These are phyloP conservation scores for Trichoderma semiorbis DNA, from an alignment of 2,329 filamentous ascomycete genomes.

Conservation along the genomic window DNA sequence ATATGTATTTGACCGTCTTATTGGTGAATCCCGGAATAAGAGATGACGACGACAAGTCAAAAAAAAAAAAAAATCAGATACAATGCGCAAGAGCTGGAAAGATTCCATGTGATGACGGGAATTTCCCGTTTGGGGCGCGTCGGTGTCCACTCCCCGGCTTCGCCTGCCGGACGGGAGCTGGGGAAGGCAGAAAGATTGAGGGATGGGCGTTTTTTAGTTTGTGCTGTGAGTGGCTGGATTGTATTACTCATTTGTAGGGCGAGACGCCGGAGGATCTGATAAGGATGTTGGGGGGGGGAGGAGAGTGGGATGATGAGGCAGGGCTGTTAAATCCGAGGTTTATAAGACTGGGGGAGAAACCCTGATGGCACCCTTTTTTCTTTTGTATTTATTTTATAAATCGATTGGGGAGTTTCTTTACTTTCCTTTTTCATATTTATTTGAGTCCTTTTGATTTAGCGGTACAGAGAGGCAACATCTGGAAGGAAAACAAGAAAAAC, in stretches of 20 bases:
- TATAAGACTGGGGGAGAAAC: neutral
- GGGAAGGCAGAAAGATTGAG: neutral
- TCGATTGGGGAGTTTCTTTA: neutral
- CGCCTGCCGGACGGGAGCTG: neutral
- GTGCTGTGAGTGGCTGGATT: neutral
- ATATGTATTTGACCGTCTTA: neutral
- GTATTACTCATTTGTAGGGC: neutral
- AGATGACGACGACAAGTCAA: neutral
- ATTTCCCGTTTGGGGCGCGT: neutral
- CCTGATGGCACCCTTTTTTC: neutral
- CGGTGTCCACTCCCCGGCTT: neutral
- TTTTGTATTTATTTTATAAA: neutral
- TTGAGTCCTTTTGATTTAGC: neutral
- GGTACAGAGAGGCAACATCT: neutral
- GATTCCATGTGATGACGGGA: conserved; percentile 8
- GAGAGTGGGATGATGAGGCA: neutral
- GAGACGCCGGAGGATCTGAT: conserved; percentile 10
- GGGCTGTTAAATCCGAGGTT: conserved; percentile 7
- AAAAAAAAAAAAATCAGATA: too few relatives aligned
- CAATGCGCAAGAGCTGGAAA: neutral
- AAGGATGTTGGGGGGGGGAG: neutral
- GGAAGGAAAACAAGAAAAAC: neutral
- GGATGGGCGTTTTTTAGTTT: too few relatives aligned
- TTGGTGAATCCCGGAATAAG: neutral
- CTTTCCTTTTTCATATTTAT: neutral